A percentile compares a stretch with the other conserved stretches of the same genome.
These are phyloP conservation scores for Nakazawaea ambrosiae DNA, from an alignment of 805 yeast species.

Conservation along the genomic window DNA sequence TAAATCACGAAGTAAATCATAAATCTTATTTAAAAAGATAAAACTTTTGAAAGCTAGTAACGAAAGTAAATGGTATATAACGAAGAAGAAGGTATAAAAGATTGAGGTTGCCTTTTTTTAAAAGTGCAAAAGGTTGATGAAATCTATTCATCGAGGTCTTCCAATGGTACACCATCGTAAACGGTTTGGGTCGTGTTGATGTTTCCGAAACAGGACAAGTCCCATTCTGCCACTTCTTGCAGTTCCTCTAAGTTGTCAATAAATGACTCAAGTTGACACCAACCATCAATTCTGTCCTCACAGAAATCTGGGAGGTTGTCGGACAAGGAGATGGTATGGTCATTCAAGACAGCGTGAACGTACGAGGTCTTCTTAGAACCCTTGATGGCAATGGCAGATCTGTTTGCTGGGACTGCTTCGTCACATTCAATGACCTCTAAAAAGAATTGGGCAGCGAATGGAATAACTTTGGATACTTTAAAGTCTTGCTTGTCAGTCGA, in stretches of 20 bases:
- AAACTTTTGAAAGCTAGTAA: too few relatives aligned
- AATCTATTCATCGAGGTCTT: neutral
- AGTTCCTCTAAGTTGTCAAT: conserved; percentile 11
- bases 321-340: conserved; percentile 13
- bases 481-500: conserved; percentile 11
- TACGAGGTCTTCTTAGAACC: conserved; percentile 8
- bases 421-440: conserved; percentile 30
- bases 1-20: too few relatives aligned
- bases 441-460: conserved; percentile 33
- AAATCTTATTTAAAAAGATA: too few relatives aligned
- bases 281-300: conserved; percentile 16
- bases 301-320: conserved; percentile 14
- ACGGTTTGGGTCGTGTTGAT: conserved; percentile 49
- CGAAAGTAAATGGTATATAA: too few relatives aligned
- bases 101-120: too few relatives aligned
- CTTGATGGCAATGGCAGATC: conserved; percentile 5
- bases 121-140: neutral
- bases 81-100: neutral
- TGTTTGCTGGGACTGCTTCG: conserved; percentile 12
- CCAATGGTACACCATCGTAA: conserved; percentile 58
- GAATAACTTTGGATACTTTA: conserved; percentile 26
- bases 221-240: conserved; percentile 5
- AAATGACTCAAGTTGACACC: conserved; percentile 14
- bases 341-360: conserved; percentile 14
- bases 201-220: conserved; percentile 4